phyloP scores from a whole-genome alignment of 2,329 filamentous ascomycete species.

The Blastomyces gilchristii region DNA sequence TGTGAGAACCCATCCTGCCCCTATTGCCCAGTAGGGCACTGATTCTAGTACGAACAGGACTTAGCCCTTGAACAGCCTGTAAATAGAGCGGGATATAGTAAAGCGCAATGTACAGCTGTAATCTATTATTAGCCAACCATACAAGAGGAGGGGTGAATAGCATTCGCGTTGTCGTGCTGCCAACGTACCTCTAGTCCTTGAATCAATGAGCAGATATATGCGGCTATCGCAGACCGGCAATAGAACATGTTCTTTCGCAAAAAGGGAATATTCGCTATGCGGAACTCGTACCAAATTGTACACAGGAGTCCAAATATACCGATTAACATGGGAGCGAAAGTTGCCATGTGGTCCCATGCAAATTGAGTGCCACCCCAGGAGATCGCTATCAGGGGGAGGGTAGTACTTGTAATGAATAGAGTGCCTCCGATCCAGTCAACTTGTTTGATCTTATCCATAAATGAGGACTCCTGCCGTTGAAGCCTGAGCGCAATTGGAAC shows the following conservation, averaged over 20 bases:
- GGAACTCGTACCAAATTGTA: conserved; percentile 5
- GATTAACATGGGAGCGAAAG: conserved; percentile 50
- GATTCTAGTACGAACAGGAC: conserved; percentile 45
- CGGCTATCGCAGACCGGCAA: conserved; percentile 3
- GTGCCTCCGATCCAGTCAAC: conserved; percentile 55
- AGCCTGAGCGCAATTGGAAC: conserved; percentile 45
- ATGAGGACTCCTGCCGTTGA: conserved; percentile 35
- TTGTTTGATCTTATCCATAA: conserved; percentile 39
- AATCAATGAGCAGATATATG: conserved; percentile 6
- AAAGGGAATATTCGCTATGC: neutral
- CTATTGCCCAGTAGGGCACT: conserved; percentile 48
- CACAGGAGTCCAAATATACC: conserved; percentile 40
- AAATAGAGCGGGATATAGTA: conserved; percentile 44
- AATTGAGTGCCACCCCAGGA: conserved; percentile 58
- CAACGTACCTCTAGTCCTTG: conserved; percentile 20
- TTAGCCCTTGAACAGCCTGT: conserved; percentile 41
- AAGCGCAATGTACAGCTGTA: conserved; percentile 38
- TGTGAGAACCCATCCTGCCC: conserved; percentile 51
- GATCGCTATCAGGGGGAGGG: conserved; percentile 50
- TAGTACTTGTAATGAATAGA: conserved; percentile 51
- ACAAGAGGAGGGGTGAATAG: neutral
- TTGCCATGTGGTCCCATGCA: conserved; percentile 51
- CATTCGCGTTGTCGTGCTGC: conserved; percentile 16
- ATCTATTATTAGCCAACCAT: neutral
- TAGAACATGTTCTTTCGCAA: conserved; percentile 6